Evolutionary conservation across 2,329 filamentous ascomycete genomes (phyloP).

Genomic region (Bisporella sp.): DNA sequence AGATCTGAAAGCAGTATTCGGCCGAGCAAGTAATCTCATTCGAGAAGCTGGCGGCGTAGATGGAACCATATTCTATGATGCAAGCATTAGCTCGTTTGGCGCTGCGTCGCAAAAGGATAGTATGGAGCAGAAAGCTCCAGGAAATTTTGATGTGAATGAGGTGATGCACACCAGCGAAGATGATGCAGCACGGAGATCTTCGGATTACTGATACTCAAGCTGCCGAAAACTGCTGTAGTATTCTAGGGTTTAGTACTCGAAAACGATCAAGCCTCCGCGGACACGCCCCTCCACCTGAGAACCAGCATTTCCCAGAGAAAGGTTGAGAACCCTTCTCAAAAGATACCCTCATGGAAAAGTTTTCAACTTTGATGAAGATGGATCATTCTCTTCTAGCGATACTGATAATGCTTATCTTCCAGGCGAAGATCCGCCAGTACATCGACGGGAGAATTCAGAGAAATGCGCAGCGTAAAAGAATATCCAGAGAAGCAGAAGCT

Average conservation of each 20-base stretch:
- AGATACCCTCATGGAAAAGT: constrained; percentile 26
- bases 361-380: constrained; percentile 26
- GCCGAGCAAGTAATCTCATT: constrained; percentile 25
- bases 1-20: constrained; percentile 21
- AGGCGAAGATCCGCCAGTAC: background rate
- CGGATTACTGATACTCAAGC: constrained; percentile 9
- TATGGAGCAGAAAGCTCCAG: constrained; percentile 20
- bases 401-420: constrained; percentile 9
- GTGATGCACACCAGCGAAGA: constrained; percentile 21
- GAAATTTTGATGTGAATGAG: constrained; percentile 15
- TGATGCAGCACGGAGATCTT: constrained; percentile 12
- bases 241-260: constrained; percentile 25
- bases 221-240: constrained; percentile 18
- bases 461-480: constrained; percentile 9
- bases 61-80: constrained; percentile 25
- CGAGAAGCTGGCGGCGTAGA: constrained; percentile 25
- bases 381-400: constrained; percentile 19
- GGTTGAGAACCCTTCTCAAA: constrained; percentile 21
- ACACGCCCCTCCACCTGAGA: constrained; percentile 16
- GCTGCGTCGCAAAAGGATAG: constrained; percentile 16
- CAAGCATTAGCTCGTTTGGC: constrained; percentile 23
- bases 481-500: constrained; percentile 22
- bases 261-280: constrained; percentile 20
- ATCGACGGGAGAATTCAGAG: background rate
- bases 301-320: constrained; percentile 16